These are phyloP conservation scores for Zoysia japonica DNA, from an alignment of 176 grass and related monocot species.

Conservation along the genomic window DNA sequence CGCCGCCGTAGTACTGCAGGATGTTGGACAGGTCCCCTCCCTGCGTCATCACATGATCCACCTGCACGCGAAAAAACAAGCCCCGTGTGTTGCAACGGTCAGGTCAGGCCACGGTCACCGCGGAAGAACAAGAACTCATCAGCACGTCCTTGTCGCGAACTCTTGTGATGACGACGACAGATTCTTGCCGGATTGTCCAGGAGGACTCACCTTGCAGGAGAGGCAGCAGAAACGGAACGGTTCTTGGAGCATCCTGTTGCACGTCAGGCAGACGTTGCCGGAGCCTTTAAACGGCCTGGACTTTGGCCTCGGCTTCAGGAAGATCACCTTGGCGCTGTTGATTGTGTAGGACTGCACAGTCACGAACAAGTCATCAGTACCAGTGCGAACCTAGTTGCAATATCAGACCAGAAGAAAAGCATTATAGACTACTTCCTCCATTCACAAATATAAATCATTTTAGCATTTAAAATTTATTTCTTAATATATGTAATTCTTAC, in stretches of 20 bases:
- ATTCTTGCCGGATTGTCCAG: too few species aligned
- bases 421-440: too few species aligned
- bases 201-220: conserved; percentile 75
- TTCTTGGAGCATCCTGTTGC: conserved; percentile 93
- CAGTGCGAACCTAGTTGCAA: background rate
- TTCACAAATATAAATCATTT: too few species aligned
- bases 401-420: too few species aligned
- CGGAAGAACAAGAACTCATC: background rate
- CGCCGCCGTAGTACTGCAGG: conserved; percentile 42
- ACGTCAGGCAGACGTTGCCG: conserved; percentile 87
- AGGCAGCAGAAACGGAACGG: conserved; percentile 95
- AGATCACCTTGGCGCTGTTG: conserved; percentile 99
- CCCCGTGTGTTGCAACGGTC: background rate
- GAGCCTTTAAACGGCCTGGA: conserved; percentile 95
- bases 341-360: conserved; percentile 83
- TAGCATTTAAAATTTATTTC: too few species aligned
- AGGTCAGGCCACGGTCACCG: background rate
- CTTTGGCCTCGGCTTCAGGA: conserved; percentile 97
- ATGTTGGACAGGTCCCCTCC: conserved; percentile 84
- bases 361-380: background rate
- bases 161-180: too few species aligned
- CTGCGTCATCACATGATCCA: conserved; percentile 79
- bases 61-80: conserved; percentile 34
- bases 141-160: background rate
- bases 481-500: too few species aligned